Percentiles rank a stretch among this genome's conserved stretches.
phyloP scores from a whole-genome alignment of 805 yeast species.

The Wickerhamomyces subpelliculosus region DNA sequence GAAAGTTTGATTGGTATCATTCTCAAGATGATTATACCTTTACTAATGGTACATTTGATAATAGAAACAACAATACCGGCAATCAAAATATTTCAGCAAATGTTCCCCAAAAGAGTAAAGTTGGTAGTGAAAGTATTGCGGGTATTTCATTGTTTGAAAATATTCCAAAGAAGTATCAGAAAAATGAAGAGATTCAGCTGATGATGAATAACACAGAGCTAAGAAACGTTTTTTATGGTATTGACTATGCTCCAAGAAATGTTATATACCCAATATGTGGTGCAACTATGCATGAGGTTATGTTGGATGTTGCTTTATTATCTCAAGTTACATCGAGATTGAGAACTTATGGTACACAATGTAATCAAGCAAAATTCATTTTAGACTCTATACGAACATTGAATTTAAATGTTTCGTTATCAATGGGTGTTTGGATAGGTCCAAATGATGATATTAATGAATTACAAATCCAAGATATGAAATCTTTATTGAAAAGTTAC shows the following conservation, averaged over 20 bases:
- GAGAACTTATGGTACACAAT: conserved; percentile 55
- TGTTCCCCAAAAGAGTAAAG: too few relatives aligned
- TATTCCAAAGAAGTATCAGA: conserved; percentile 26
- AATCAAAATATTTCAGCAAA: conserved; percentile 1
- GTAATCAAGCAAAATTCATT: conserved; percentile 46
- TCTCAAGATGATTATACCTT: too few relatives aligned
- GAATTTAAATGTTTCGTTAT: conserved; percentile 45
- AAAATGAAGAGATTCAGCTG: conserved; percentile 27
- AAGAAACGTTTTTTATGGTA: conserved; percentile 41
- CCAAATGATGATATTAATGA: conserved; percentile 35
- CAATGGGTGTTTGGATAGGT: conserved; percentile 62
- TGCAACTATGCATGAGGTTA: conserved; percentile 36
- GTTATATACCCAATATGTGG: conserved; percentile 52
- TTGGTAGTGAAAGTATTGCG: conserved; percentile 15
- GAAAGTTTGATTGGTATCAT: too few relatives aligned
- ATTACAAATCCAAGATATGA: conserved; percentile 40
- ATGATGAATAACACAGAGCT: conserved; percentile 30
- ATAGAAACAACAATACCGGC: neutral
- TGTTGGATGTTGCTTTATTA: conserved; percentile 48
- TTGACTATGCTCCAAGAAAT: conserved; percentile 52
- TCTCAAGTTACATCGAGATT: conserved; percentile 54
- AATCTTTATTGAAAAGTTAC: conserved; percentile 30
- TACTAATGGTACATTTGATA: too few relatives aligned
- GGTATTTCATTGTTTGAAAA: conserved; percentile 22
- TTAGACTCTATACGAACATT: conserved; percentile 46